These are phyloP conservation scores for Linnemannia zychae DNA, from an alignment of 192 early-diverging fungal genomes.

Conservation along the genomic window DNA sequence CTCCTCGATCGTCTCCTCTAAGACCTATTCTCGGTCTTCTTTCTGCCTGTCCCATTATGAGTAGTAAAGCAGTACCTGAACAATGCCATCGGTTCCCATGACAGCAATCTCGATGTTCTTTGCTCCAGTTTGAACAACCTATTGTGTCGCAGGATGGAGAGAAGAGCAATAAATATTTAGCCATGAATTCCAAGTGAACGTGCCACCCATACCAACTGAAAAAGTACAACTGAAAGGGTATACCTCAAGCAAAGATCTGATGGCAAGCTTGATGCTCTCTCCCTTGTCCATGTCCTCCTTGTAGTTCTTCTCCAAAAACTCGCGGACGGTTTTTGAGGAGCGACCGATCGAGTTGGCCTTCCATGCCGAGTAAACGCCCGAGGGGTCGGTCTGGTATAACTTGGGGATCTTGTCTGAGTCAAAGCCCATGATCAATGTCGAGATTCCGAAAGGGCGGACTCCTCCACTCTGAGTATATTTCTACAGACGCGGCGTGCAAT, in stretches of 20 bases:
- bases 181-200: background rate
- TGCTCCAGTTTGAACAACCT: conserved; percentile 98
- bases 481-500: conserved; percentile 46
- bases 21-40: background rate
- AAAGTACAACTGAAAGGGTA: background rate
- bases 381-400: conserved; percentile 98
- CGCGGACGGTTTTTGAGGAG: conserved; percentile 96
- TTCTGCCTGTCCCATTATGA: background rate
- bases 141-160: background rate
- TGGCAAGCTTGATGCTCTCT: conserved; percentile 90
- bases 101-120: conserved; percentile 99
- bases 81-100: conserved; percentile 82
- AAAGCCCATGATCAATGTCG: conserved; percentile 95
- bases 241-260: conserved; percentile 93
- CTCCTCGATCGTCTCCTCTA: background rate
- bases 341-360: conserved; percentile 98
- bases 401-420: conserved; percentile 90
- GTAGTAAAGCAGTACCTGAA: conserved; percentile 65
- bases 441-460: conserved; percentile 98
- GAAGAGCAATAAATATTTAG: background rate
- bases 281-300: conserved; percentile 84
- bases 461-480: conserved; percentile 99
- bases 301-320: conserved; percentile 99
- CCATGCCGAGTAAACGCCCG: conserved; percentile 99
- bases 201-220: background rate